Evolutionary conservation across 169 alveolate species (phyloP).

Genomic region (Plasmodium relictum): DNA sequence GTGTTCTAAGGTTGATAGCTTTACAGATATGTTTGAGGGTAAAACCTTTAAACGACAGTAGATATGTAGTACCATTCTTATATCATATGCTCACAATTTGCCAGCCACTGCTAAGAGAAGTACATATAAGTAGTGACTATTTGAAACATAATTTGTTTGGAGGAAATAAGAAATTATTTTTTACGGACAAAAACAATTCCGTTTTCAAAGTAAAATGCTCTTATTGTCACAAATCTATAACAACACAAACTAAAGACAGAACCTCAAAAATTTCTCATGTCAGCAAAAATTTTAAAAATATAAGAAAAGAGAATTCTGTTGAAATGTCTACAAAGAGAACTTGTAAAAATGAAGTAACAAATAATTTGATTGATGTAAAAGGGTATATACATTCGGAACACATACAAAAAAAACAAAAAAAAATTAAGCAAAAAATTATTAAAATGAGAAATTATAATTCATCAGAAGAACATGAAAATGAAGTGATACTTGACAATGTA

Average conservation of each 20-base stretch:
- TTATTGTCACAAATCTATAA: constrained; percentile 63
- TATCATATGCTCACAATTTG: constrained; percentile 81
- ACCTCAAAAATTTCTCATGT: constrained; percentile 39
- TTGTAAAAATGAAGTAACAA: background rate
- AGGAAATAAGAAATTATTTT: constrained; percentile 41
- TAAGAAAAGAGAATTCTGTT: constrained; percentile 13
- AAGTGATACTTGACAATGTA: constrained; percentile 45
- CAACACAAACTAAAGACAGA: constrained; percentile 10
- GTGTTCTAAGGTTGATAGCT: constrained; percentile 79
- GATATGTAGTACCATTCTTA: constrained; percentile 79
- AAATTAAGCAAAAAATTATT: constrained; percentile 27
- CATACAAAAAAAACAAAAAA: constrained; percentile 54
- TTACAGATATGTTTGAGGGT: constrained; percentile 81
- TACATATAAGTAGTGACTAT: constrained; percentile 29
- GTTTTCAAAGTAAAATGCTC: constrained; percentile 44
- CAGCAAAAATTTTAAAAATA: constrained; percentile 11
- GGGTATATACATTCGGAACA: constrained; percentile 78
- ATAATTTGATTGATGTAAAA: constrained; percentile 4
- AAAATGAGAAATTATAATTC: constrained; percentile 30
- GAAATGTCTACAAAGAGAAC: constrained; percentile 11
- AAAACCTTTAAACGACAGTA: constrained; percentile 78
- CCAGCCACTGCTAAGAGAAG: constrained; percentile 71
- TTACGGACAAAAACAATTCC: constrained; percentile 49
- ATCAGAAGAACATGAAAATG: constrained; percentile 51
- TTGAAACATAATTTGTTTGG: constrained; percentile 12